These are phyloP conservation scores for Gautieria morchelliformis DNA, from an alignment of 768 basidiomycete species.

Conservation along the genomic window DNA sequence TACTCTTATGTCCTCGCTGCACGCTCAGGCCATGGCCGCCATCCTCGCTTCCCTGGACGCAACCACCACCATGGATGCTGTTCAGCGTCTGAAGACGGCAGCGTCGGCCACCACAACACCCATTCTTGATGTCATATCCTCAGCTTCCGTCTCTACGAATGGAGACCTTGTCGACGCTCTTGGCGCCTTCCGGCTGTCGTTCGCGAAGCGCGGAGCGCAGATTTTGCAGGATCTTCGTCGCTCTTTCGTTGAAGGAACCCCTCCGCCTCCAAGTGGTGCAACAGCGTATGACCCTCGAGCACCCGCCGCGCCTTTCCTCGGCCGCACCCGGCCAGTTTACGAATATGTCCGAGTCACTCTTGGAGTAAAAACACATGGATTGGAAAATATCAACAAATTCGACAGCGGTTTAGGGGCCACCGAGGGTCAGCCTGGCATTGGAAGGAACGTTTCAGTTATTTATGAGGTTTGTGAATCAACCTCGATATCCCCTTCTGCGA, in stretches of 20 bases:
- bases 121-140: constrained; percentile 29
- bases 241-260: background rate
- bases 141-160: constrained; percentile 37
- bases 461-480: constrained; percentile 44
- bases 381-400: constrained; percentile 45
- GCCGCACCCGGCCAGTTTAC: constrained; percentile 63
- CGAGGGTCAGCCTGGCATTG: constrained; percentile 51
- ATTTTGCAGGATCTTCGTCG: constrained; percentile 28
- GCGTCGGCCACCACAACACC: constrained; percentile 51
- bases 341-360: constrained; percentile 64
- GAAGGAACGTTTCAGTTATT: constrained; percentile 60
- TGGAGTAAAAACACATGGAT: constrained; percentile 74
- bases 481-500: background rate
- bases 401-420: constrained; percentile 35
- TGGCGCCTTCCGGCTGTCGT: constrained; percentile 42
- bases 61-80: constrained; percentile 64
- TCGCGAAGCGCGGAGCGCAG: constrained; percentile 38
- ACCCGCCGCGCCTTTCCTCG: constrained; percentile 60
- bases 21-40: constrained; percentile 11
- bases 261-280: background rate
- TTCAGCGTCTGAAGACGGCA: constrained; percentile 59
- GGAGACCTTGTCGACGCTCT: constrained; percentile 20
- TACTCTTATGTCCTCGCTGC: constrained; percentile 20
- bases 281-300: constrained; percentile 20
- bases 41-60: constrained; percentile 49